phyloP scores from a whole-genome alignment of 495 filamentous ascomycete genomes.

The Trypethelium eluteriae region DNA sequence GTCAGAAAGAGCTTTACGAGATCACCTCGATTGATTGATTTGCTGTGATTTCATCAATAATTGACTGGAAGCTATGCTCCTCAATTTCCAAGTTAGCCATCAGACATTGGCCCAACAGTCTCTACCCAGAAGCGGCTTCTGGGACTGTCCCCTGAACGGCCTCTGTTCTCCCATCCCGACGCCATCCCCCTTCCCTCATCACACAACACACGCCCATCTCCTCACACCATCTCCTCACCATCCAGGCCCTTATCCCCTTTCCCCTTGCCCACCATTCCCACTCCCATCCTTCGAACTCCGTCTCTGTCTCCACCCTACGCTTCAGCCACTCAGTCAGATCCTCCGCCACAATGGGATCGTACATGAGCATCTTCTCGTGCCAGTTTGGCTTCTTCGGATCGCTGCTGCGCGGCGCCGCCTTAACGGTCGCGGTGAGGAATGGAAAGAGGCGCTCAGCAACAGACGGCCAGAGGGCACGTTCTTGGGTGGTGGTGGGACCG shows the following conservation, averaged over 20 bases:
- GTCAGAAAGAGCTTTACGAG: too few relatives aligned
- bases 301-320: conserved; percentile 33
- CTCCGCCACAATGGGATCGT: conserved; percentile 84
- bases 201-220: conserved; percentile 40
- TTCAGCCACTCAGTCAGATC: conserved; percentile 83
- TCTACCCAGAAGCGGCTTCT: too few relatives aligned
- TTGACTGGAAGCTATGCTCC: too few relatives aligned
- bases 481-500: conserved; percentile 12
- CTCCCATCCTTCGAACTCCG: too few relatives aligned
- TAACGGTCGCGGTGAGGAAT: conserved; percentile 61
- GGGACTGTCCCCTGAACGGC: not conserved
- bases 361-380: conserved; percentile 89
- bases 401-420: conserved; percentile 42
- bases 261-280: conserved; percentile 30
- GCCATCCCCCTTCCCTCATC: conserved; percentile 17
- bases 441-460: conserved; percentile 39
- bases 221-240: conserved; percentile 82
- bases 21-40: too few relatives aligned
- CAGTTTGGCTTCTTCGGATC: conserved; percentile 53
- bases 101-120: too few relatives aligned
- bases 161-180: not conserved
- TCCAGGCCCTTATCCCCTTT: conserved; percentile 52
- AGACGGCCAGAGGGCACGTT: conserved; percentile 20
- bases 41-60: too few relatives aligned
- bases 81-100: too few relatives aligned